Conservation (phyloP, 768 basidiomycete species). For the Hygrocybe punicea region DNA sequence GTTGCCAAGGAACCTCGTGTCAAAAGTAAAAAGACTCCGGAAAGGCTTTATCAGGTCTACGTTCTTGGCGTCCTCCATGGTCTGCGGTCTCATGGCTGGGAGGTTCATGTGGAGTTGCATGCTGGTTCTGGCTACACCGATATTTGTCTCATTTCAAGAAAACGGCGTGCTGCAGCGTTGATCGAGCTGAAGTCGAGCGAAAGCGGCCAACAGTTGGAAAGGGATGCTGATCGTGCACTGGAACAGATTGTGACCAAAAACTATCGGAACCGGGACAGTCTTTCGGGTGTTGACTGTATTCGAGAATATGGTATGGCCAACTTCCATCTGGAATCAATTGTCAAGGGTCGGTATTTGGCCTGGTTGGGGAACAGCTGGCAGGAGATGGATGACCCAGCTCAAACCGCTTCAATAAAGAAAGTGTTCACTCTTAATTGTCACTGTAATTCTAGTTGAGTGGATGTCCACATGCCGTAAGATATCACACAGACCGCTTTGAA, state of each 20-base stretch:
- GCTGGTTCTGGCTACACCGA: constrained; percentile 5
- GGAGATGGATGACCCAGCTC: constrained; percentile 11
- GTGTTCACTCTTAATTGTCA: background rate
- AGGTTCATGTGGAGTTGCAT: constrained; percentile 5
- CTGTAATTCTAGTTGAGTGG: no score
- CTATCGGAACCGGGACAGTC: constrained; percentile 8
- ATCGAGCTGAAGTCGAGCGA: constrained; percentile 12
- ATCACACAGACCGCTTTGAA: no score
- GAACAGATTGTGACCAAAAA: constrained; percentile 11
- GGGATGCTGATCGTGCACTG: constrained; percentile 10
- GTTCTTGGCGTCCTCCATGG: constrained; percentile 8
- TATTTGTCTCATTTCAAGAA: constrained; percentile 4
- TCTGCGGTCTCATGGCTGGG: constrained; percentile 8
- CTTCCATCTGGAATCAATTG: constrained; percentile 11
- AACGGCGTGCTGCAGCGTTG: constrained; percentile 8
- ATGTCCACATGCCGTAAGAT: no score
- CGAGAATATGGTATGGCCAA: constrained; percentile 15
- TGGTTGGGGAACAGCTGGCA: constrained; percentile 7
- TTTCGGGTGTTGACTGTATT: constrained; percentile 9
- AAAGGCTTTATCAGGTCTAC: constrained; percentile 10
- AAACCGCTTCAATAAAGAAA: background rate
- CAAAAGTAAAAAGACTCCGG: constrained; percentile 7
- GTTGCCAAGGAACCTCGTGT: constrained; percentile 8
- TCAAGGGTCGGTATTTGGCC: constrained; percentile 13
- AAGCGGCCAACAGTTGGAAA: constrained; percentile 9